Conservation (phyloP, 805 yeast species). For the Saturnispora diversa region DNA sequence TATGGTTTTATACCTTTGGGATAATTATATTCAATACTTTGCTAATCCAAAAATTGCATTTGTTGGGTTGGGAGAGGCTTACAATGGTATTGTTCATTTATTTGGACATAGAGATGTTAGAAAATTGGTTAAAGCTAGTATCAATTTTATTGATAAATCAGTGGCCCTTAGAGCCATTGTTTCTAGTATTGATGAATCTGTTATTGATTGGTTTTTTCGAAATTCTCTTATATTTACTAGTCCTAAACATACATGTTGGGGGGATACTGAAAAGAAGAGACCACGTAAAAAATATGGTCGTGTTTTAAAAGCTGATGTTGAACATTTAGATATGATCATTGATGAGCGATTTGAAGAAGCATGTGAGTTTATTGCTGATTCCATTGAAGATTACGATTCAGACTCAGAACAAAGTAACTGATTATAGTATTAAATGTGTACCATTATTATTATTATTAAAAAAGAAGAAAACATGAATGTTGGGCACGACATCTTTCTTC, state of each 20-base stretch:
- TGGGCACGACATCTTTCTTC: too few species aligned
- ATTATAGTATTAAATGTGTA: neutral
- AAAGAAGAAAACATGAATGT: too few species aligned
- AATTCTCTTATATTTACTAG: constrained; percentile 79
- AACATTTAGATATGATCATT: constrained; percentile 67
- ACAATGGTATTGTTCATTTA: constrained; percentile 77
- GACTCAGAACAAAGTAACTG: constrained; percentile 20
- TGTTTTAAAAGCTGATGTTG: constrained; percentile 64
- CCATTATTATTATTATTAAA: too few species aligned
- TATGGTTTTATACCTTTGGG: constrained; percentile 76
- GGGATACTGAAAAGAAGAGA: constrained; percentile 41
- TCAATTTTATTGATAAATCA: constrained; percentile 59
- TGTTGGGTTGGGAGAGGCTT: constrained; percentile 85
- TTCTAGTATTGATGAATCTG: constrained; percentile 80
- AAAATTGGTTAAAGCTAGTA: constrained; percentile 57
- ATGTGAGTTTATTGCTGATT: constrained; percentile 72
- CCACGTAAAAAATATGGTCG: constrained; percentile 91
- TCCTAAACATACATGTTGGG: constrained; percentile 75
- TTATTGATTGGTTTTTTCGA: constrained; percentile 86
- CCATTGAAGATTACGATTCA: constrained; percentile 60
- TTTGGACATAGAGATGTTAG: constrained; percentile 74
- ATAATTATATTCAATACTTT: constrained; percentile 75
- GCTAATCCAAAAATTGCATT: constrained; percentile 63
- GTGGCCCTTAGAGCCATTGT: constrained; percentile 69
- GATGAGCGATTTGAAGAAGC: constrained; percentile 82